Evolutionary conservation across 2,329 filamentous ascomycete genomes (phyloP).

Genomic region (Neonectria punicea): DNA sequence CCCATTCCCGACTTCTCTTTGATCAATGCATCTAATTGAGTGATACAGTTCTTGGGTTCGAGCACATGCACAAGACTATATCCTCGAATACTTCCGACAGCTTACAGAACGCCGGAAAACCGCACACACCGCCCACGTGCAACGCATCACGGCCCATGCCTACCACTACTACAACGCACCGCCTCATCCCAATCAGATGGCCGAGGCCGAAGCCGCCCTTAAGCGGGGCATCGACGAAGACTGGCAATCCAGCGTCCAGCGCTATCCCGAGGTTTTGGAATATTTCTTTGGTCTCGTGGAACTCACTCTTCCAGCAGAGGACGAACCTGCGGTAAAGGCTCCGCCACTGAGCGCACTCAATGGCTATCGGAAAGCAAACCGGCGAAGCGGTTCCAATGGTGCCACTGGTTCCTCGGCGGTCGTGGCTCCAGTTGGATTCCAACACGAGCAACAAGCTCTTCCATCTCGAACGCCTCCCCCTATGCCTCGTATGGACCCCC

Average conservation of each 20-base stretch:
- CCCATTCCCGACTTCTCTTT: constrained; percentile 3
- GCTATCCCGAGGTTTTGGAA: constrained; percentile 83
- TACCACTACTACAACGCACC: constrained; percentile 67
- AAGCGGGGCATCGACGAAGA: constrained; percentile 82
- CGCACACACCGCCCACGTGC: constrained; percentile 65
- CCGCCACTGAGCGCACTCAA: constrained; percentile 67
- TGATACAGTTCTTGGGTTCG: constrained; percentile 69
- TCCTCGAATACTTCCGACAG: constrained; percentile 71
- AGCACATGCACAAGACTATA: constrained; percentile 73
- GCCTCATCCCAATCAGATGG: constrained; percentile 71
- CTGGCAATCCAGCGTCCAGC: constrained; percentile 79
- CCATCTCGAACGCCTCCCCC: constrained; percentile 43
- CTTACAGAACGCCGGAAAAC: constrained; percentile 70
- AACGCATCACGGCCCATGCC: constrained; percentile 64
- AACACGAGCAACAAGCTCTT: constrained; percentile 36
- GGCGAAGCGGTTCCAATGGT: constrained; percentile 52
- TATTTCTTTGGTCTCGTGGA: constrained; percentile 81
- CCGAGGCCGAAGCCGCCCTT: constrained; percentile 71
- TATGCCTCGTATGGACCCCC: constrained; percentile 36
- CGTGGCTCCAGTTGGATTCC: constrained; percentile 40
- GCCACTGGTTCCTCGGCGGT: constrained; percentile 46
- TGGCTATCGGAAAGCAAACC: constrained; percentile 58
- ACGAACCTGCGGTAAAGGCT: constrained; percentile 68
- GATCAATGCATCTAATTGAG: constrained; percentile 26
- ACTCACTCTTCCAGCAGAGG: constrained; percentile 71